Evolutionary conservation across 768 basidiomycete species (phyloP), one percentile per base, ranked within the genome.

Genomic region (Dentipellis sp.): DNA sequence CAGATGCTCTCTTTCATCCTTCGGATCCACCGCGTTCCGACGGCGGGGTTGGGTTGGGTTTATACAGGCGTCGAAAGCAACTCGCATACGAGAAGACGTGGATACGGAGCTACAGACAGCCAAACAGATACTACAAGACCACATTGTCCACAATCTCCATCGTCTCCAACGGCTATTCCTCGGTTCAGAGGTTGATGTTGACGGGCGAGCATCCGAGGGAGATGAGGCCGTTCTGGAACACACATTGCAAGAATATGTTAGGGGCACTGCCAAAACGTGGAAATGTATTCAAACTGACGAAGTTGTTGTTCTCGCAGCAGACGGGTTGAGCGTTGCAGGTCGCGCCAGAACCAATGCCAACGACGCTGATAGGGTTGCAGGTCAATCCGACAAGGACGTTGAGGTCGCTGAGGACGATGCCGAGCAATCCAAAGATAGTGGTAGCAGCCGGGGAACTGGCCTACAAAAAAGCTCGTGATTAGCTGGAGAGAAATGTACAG

Each of bases 191-290:
- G 36, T 11, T 21, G 51, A 53, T 23, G 40, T 69, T 73, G 63
- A 74, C 65, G 51, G 72, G 69, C 22, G 60, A 62, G 63, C 74
- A 74, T 38, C 72, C 72, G 60, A 74, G 64, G 40, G 67, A 61
- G 38, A 75, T 64, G 54, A 73, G 35, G 21, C 73, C 73, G 52
- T 45, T 53, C 52, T 53, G 36, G 14, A 19, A 14, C 12, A 52
- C n/a, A 52, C 1, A 38, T 10, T 36, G 7, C 16, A 16, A 17
- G 8, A 35, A 38, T 35, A 10, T 7, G 7, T 35, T 5, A 52
- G 29, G 29, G 29, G 6, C 17, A 17, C 51, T n/a, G 22, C 17
- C 35, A 0, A 53, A 9, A 45, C 42, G 19, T 8, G 19, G n/a
- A 17, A 36, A 42, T 38, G 9, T 39, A 6, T 29, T 6, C 29